A percentile compares a stretch with the other conserved stretches of the same genome.
phyloP scores from a whole-genome alignment of 2,329 filamentous ascomycete species.

The Stemphylium beticola region DNA sequence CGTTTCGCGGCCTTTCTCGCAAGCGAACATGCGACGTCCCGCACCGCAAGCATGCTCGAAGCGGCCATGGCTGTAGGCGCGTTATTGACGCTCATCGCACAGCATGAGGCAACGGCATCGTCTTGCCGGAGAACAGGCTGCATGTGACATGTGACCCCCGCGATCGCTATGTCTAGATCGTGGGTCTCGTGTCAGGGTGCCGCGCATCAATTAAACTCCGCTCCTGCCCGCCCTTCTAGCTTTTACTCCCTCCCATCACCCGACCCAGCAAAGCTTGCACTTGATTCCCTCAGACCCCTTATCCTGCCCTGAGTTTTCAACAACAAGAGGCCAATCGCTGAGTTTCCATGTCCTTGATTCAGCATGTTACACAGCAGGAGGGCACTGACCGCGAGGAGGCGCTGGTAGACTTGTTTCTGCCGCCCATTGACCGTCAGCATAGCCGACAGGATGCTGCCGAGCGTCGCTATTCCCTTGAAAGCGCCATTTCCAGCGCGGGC shows the following conservation, averaged over 20 bases:
- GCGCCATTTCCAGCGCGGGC: slow-evolving; percentile 28
- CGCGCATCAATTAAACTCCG: slow-evolving; percentile 20
- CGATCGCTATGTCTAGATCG: slow-evolving; percentile 17
- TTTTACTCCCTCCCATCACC: slow-evolving; percentile 9
- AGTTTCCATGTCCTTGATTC: slow-evolving; percentile 57
- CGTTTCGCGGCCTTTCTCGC: slow-evolving; percentile 15
- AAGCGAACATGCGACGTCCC: slow-evolving; percentile 19
- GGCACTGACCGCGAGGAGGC: slow-evolving; percentile 56
- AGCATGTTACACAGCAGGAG: slow-evolving; percentile 59
- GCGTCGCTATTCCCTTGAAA: slow-evolving; percentile 41
- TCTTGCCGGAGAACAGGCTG: slow-evolving; percentile 1
- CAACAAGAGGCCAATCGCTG: slow-evolving; percentile 15
- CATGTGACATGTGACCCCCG: slow-evolving; percentile 21
- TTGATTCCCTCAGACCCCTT: slow-evolving; percentile 1
- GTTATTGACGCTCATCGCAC: slow-evolving; percentile 2
- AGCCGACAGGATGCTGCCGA: slow-evolving; percentile 38
- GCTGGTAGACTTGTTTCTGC: slow-evolving; percentile 44
- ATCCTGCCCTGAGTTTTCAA: slow-evolving; percentile 15
- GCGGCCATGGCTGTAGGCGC: not conserved
- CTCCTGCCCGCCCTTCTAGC: slow-evolving; percentile 18
- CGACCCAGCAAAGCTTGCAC: slow-evolving; percentile 3
- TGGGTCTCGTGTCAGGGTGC: slow-evolving; percentile 22
- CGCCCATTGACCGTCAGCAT: slow-evolving; percentile 41
- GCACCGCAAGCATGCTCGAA: slow-evolving; percentile 5
- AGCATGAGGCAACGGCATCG: not conserved